Base-by-base conservation (phyloP, 1,139 yeast species). In the Torulaspora globosa region DNA sequence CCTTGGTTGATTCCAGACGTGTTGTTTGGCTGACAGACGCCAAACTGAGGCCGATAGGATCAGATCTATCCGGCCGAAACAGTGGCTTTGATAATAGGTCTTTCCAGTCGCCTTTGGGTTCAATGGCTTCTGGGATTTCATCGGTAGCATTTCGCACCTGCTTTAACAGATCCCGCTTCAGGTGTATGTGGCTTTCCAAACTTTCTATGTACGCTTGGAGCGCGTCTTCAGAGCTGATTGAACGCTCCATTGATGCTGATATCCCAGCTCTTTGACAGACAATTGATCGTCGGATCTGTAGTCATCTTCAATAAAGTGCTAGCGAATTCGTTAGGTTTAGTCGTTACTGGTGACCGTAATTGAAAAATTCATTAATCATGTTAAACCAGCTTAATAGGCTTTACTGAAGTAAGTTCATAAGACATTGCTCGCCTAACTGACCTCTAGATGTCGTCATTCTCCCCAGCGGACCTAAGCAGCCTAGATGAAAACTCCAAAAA, bases 401-500 rank as follows among this genome's bases (percentile, higher is more conserved):
- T 5, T 5, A 11, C 23, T 37, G 18, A 14, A 14, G 6, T 34
- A 11, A n/a, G 18, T 10, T 14, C 9, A 3, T 4, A 37, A 16
- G 24, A 15, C 15, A 12, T 30, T 28, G 41, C n/a, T 21, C 19
- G 2, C 27, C 28, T 9, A 28, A 11, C 7, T 9, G 12, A 14
- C 5, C 14, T 27, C 14, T 43, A 33, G 43, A 80, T 81, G 86
- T 78, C 86, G 24, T 73, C 78, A 39, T 64, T 84, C 49, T 78
- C 82, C 48, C 79, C 79, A 50, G 69, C 77, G 41, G 80, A 81
- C 12, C 69, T 87, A 42, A 80, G 80, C 50, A 74, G 70, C 56
- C 76, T 88, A 48, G 94, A 85, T 61, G 89, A 83, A 33, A 56
- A 73, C 12, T 78, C 92, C 41, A 80, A 86, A 65, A 77, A 80